Base-by-base conservation (phyloP, 306 rosid species). In the Cotoneaster glaucophyllus region DNA sequence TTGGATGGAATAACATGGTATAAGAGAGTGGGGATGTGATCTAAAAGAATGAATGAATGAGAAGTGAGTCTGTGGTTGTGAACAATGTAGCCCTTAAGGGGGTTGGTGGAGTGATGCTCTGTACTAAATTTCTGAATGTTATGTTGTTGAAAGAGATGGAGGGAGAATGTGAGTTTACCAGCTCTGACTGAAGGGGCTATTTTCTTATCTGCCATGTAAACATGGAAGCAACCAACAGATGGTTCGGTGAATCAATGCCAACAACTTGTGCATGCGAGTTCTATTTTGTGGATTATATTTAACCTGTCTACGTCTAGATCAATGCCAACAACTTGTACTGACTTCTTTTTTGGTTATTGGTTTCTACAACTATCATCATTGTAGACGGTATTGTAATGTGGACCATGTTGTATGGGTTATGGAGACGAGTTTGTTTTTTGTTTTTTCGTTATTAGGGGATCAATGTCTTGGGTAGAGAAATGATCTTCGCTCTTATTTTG, bases 41-140 rank as follows among this genome's bases (percentile, higher is more conserved):
- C 68, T 58, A 15, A 48, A 5, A 48, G 28, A 74, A 81, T 92
- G 81, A 94, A 90, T 94, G 91, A 73, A 52, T 84, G 87, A 85
- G 86, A 89, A 74, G 80, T 48, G 76, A 88, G 88, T 92, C 31
- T 95, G 90, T 92, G 98, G 98, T 67, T 78, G 63, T 22, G 74
- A 77, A 70, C 39, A 77, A 69, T 56, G 28, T 69, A 28, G 19
- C 44, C 76, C 74, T 76, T 72, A 81, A 70, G 82, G 83, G n/a
- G 89, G 88, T 88, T 77, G 93, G 68, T 84, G 64, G 64, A 24
- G 62, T 78, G 77, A 65, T 78, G 79, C 66, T 67, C 75, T 72
- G 59, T 4, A 58, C 64, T 43, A 58, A 79, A 64, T 72, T 39
- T 74, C 34, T 18, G 37, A 58, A 69, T 67, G n/a, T 67, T 45